Evolutionary conservation across 305 asterid species (phyloP).

Genomic region (Fraxinus albicans): DNA sequence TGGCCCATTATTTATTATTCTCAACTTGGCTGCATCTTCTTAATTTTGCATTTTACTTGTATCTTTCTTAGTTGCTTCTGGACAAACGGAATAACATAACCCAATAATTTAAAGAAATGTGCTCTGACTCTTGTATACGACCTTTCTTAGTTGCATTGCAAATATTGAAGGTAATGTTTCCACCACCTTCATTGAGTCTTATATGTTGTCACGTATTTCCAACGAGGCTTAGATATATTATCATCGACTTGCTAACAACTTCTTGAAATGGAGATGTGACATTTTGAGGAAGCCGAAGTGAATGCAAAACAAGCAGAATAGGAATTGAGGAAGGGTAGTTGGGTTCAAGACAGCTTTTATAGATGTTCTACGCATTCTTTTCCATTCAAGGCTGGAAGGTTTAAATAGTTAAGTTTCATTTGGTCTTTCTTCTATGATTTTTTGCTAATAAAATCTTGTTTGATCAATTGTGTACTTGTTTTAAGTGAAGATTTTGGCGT

Average conservation of each 20-base stretch:
- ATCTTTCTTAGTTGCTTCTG: background rate
- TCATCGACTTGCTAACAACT: background rate
- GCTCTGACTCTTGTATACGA: background rate
- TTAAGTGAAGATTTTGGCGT: background rate
- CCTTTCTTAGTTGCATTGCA: background rate
- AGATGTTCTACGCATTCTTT: background rate
- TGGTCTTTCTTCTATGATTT: background rate
- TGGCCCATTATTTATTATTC: background rate
- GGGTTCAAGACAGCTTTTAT: background rate
- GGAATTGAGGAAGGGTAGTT: background rate
- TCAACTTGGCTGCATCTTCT: background rate
- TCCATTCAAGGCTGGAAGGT: background rate
- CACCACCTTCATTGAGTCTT: background rate
- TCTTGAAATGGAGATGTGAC: background rate
- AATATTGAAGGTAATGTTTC: background rate
- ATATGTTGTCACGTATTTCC: background rate
- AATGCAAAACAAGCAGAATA: background rate
- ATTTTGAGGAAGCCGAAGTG: background rate
- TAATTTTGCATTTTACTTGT: background rate
- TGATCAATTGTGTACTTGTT: background rate
- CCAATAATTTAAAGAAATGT: background rate
- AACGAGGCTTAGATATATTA: background rate
- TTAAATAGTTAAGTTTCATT: background rate
- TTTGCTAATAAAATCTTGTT: background rate
- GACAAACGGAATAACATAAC: background rate